These are phyloP conservation scores for Tricholoma matsutake DNA, from an alignment of 768 basidiomycete genomes.

Conservation along the genomic window DNA sequence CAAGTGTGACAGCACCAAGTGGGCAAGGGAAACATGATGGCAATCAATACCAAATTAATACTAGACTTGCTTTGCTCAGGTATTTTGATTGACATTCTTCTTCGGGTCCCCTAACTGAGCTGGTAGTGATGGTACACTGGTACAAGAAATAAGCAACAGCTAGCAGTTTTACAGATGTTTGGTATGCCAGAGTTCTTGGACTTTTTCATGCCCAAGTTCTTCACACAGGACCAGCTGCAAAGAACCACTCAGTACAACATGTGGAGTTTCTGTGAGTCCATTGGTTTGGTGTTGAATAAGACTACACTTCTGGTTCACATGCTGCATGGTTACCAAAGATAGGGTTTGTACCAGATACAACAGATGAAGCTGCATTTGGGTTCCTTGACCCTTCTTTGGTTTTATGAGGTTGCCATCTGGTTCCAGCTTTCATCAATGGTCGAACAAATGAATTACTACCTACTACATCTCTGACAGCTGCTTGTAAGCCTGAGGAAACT, in stretches of 20 bases:
- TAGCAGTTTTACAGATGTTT: conserved; percentile 7
- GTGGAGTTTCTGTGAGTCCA: conserved; percentile 38
- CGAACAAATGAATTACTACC: conserved; percentile 14
- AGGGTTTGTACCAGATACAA: conserved; percentile 21
- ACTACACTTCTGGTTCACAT: conserved; percentile 11
- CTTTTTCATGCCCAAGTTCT: conserved; percentile 29
- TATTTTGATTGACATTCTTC: not conserved
- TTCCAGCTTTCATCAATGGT: conserved; percentile 27
- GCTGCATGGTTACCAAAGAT: conserved; percentile 22
- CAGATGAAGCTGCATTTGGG: conserved; percentile 24
- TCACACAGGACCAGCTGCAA: conserved; percentile 10
- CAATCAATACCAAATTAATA: not conserved
- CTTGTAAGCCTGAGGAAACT: conserved; percentile 5
- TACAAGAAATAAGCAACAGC: not conserved
- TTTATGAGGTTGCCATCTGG: conserved; percentile 27
- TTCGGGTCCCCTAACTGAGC: not conserved
- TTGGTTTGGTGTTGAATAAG: conserved; percentile 31
- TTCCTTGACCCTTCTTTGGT: conserved; percentile 28
- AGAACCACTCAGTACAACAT: not conserved
- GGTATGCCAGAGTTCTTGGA: conserved; percentile 34
- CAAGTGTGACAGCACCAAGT: too few relatives aligned
- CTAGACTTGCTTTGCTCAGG: not conserved
- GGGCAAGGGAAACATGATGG: not conserved
- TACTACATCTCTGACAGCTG: conserved; percentile 1
- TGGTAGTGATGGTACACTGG: not conserved